Percentiles rank a stretch among this genome's conserved stretches.
These are phyloP conservation scores for Sisymbrium altissimum DNA, from an alignment of 345 rosid species.

Conservation along the genomic window DNA sequence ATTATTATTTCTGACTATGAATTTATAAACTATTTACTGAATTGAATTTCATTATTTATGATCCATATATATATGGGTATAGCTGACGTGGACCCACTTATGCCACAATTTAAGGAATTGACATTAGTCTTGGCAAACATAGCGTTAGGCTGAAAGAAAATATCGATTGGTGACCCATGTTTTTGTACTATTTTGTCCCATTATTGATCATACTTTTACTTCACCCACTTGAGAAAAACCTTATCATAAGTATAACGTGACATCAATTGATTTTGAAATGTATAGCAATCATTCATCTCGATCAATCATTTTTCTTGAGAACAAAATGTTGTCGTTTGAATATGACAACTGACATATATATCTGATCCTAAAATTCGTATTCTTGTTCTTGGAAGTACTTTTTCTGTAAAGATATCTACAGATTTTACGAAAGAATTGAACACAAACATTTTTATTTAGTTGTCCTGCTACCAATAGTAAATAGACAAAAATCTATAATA, in stretches of 20 bases:
- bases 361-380: conserved; percentile 5
- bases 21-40: background rate
- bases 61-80: background rate
- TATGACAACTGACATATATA: conserved; percentile 19
- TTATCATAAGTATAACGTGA: conserved; percentile 6
- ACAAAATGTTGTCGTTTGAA: conserved; percentile 18
- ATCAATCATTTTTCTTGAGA: conserved; percentile 18
- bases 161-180: conserved; percentile 20
- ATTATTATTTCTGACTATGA: background rate
- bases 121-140: conserved; percentile 22
- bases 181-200: conserved; percentile 28
- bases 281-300: conserved; percentile 17
- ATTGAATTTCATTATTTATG: background rate
- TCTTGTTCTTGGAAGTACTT: conserved; percentile 27
- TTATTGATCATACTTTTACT: conserved; percentile 13
- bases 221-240: conserved; percentile 8
- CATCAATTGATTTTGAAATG: conserved; percentile 18
- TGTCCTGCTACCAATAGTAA: background rate
- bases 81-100: conserved; percentile 20
- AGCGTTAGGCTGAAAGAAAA: conserved; percentile 23
- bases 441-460: background rate
- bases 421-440: background rate
- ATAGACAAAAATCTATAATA: background rate
- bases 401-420: background rate
- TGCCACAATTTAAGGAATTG: conserved; percentile 23